These are phyloP conservation scores for Aphanomyces cochlioides DNA, from an alignment of 352 stramenopile species.

Conservation along the genomic window DNA sequence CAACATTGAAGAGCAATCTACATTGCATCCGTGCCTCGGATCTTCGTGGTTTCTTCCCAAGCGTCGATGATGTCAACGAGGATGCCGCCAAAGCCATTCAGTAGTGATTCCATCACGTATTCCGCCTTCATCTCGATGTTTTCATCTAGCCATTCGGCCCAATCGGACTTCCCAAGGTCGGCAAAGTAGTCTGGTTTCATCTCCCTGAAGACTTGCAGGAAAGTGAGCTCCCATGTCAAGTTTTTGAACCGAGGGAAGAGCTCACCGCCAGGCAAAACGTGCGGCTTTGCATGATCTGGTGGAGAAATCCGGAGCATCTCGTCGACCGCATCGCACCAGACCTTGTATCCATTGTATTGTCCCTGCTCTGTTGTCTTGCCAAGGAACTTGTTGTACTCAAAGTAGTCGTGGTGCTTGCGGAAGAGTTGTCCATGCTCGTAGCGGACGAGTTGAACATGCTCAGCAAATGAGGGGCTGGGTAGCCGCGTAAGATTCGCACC, in stretches of 20 bases:
- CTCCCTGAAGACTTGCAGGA: too few species aligned
- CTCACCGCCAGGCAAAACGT: too few species aligned
- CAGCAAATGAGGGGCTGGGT: constrained; percentile 45
- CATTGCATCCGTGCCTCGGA: neutral
- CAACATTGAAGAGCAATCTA: neutral
- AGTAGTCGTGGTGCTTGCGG: constrained; percentile 72
- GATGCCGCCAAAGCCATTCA: too few species aligned
- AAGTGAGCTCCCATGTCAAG: too few species aligned
- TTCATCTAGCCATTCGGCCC: too few species aligned
- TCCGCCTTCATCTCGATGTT: too few species aligned
- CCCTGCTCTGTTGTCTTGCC: constrained; percentile 38
- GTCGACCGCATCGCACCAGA: neutral
- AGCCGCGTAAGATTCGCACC: constrained; percentile 48
- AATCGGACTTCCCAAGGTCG: too few species aligned
- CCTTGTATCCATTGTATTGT: constrained; percentile 14
- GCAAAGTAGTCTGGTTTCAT: too few species aligned
- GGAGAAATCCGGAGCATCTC: neutral
- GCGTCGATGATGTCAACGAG: too few species aligned
- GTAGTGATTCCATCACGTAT: too few species aligned
- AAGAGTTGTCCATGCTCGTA: constrained; percentile 71
- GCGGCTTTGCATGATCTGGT: neutral
- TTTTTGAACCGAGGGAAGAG: too few species aligned
- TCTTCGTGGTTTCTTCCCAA: neutral
- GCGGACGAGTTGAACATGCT: constrained; percentile 63
- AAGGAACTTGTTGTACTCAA: constrained; percentile 65